Conservation (phyloP, 2,329 filamentous ascomycete genomes). For the Hysterium pulicare region DNA sequence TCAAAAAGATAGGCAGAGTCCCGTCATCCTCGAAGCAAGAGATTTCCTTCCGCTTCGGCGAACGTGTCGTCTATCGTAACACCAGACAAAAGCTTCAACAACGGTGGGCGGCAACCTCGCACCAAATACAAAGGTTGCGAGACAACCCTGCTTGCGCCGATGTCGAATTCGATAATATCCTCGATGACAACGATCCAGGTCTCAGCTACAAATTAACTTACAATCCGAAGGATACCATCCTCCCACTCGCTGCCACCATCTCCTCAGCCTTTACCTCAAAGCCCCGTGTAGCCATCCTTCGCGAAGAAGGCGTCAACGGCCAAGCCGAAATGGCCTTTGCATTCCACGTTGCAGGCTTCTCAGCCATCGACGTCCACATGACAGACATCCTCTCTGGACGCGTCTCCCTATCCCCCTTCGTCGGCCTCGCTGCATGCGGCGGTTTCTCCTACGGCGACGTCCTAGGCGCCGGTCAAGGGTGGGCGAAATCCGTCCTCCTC, state of each 20-base stretch:
- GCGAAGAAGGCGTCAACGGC: constrained; percentile 94
- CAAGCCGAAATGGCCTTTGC: constrained; percentile 98
- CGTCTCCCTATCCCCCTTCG: constrained; percentile 76
- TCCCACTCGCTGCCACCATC: constrained; percentile 65
- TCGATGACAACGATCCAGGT: constrained; percentile 74
- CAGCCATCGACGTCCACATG: constrained; percentile 94
- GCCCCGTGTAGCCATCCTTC: constrained; percentile 83
- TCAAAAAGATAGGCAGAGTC: constrained; percentile 80
- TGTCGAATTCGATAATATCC: constrained; percentile 71
- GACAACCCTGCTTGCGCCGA: constrained; percentile 88
- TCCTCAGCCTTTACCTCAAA: constrained; percentile 59
- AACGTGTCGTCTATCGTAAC: constrained; percentile 65
- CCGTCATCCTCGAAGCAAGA: constrained; percentile 68
- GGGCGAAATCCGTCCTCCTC: constrained; percentile 89
- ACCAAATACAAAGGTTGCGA: constrained; percentile 83
- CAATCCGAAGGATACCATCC: constrained; percentile 71
- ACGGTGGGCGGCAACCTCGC: constrained; percentile 83
- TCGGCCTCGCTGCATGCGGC: constrained; percentile 88
- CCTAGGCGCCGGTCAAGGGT: constrained; percentile 91
- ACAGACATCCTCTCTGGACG: constrained; percentile 79
- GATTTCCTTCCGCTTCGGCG: constrained; percentile 70
- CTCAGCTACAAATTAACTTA: constrained; percentile 80
- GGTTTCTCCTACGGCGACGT: constrained; percentile 95
- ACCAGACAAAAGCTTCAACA: constrained; percentile 74
- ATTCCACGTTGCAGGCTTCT: constrained; percentile 87